Percentiles rank a stretch among this genome's conserved stretches.
These are phyloP conservation scores for Metschnikowia dekortorum DNA, from an alignment of 805 yeast species.

Conservation along the genomic window DNA sequence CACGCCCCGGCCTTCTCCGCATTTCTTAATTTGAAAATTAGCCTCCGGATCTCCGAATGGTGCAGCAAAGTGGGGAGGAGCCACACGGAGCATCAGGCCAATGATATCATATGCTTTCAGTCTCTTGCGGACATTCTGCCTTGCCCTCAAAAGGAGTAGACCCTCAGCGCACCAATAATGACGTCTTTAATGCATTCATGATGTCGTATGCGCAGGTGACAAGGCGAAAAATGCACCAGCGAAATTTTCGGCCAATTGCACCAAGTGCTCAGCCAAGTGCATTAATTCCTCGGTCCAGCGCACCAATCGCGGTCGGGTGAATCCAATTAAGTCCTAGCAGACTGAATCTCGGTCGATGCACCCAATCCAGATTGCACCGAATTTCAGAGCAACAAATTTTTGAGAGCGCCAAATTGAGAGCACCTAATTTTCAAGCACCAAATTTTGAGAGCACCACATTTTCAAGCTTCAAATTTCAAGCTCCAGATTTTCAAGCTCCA, in stretches of 20 bases:
- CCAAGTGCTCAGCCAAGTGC: not conserved
- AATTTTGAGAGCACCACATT: no score
- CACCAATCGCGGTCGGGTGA: no score
- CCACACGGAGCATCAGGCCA: not conserved
- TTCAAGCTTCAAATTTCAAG: no score
- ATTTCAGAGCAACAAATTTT: no score
- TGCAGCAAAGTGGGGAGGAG: conserved; percentile 3
- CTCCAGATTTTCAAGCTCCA: no score
- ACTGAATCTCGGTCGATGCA: no score
- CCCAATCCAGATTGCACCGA: no score
- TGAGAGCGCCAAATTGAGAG: no score
- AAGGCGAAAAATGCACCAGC: not conserved
- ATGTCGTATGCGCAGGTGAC: not conserved
- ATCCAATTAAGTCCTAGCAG: no score
- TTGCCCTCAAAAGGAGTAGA: not conserved
- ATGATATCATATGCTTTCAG: not conserved
- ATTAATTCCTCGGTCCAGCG: no score
- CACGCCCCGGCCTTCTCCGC: conserved; percentile 3
- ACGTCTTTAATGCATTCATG: not conserved
- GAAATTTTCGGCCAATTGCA: not conserved
- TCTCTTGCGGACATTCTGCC: not conserved
- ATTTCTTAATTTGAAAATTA: not conserved
- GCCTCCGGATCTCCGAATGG: not conserved
- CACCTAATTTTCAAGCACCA: no score
- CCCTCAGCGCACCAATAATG: not conserved